These are phyloP conservation scores for Neurospora sublineolata DNA, from an alignment of 495 filamentous ascomycete species.

Conservation along the genomic window DNA sequence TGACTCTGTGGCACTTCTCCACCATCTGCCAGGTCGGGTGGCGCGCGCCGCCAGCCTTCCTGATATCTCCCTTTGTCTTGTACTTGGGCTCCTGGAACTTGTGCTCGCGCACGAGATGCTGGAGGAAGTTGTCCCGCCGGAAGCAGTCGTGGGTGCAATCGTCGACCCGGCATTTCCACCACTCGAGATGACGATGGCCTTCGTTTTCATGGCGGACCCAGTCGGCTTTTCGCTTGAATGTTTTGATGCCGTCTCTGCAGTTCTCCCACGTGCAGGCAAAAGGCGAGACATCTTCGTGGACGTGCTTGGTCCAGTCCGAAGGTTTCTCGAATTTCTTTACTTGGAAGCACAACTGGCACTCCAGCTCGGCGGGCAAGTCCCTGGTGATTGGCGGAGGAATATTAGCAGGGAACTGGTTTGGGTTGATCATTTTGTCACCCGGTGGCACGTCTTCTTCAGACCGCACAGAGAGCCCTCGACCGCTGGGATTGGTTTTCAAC, in stretches of 20 bases:
- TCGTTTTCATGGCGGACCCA: slow-evolving; percentile 97
- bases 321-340: slow-evolving; percentile 88
- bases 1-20: slow-evolving; percentile 67
- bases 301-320: slow-evolving; percentile 96
- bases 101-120: slow-evolving; percentile 90
- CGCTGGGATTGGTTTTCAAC: slow-evolving; percentile 27
- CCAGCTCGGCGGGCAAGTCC: slow-evolving; percentile 77
- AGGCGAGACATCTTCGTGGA: slow-evolving; percentile 89
- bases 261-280: slow-evolving; percentile 87
- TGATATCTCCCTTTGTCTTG: slow-evolving; percentile 46
- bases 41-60: slow-evolving; percentile 35
- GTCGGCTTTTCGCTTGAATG: slow-evolving; percentile 94
- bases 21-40: slow-evolving; percentile 66
- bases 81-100: slow-evolving; percentile 71
- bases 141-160: slow-evolving; percentile 82
- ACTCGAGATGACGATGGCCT: slow-evolving; percentile 81
- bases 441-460: slow-evolving; percentile 42
- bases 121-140: slow-evolving; percentile 89
- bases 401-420: slow-evolving; percentile 60
- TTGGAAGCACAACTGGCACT: slow-evolving; percentile 84
- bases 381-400: slow-evolving; percentile 74
- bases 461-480: neutral
- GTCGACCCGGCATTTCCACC: slow-evolving; percentile 75
- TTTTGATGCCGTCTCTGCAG: slow-evolving; percentile 71
- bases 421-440: slow-evolving; percentile 54